Evolutionary conservation across 2,329 filamentous ascomycete species (phyloP).

Genomic region (Gaeumannomyces tritici): DNA sequence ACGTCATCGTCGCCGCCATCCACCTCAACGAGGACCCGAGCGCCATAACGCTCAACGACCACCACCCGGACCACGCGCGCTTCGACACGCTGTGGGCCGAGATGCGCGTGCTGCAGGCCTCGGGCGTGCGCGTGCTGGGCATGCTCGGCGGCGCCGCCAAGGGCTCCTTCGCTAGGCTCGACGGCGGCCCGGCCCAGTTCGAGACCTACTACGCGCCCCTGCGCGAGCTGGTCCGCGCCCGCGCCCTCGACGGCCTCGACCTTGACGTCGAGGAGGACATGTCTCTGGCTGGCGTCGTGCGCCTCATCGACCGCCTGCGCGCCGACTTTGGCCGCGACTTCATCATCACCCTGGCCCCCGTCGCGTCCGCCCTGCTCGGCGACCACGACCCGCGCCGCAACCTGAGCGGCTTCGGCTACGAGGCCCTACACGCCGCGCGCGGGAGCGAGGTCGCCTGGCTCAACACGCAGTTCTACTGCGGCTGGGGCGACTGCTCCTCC

Average conservation of each 20-base stretch:
- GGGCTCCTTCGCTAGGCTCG: conserved; percentile 54
- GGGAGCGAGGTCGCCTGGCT: conserved; percentile 65
- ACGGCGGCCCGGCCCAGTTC: conserved; percentile 38
- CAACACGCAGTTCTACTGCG: conserved; percentile 78
- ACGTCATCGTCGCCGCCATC: conserved; percentile 70
- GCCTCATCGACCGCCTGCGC: conserved; percentile 54
- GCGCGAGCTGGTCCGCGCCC: conserved; percentile 45
- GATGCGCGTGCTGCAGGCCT: conserved; percentile 55
- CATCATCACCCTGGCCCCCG: conserved; percentile 68
- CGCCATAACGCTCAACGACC: conserved; percentile 66
- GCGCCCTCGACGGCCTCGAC: conserved; percentile 56
- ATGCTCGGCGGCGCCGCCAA: conserved; percentile 75
- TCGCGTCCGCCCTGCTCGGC: conserved; percentile 60
- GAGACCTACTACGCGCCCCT: conserved; percentile 62
- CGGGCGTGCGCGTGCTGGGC: conserved; percentile 64
- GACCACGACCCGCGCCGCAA: conserved; percentile 46
- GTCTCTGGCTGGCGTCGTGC: conserved; percentile 51
- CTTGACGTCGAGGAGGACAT: conserved; percentile 68
- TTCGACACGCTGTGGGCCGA: conserved; percentile 64
- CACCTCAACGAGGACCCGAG: conserved; percentile 62
- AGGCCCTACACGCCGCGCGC: conserved; percentile 54
- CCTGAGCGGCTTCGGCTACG: conserved; percentile 68
- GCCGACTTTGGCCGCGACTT: conserved; percentile 57
- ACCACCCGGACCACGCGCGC: conserved; percentile 51
- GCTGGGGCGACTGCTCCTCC: conserved; percentile 60